Base-by-base conservation (phyloP, 345 rosid species). In the Aegle marmelos region DNA sequence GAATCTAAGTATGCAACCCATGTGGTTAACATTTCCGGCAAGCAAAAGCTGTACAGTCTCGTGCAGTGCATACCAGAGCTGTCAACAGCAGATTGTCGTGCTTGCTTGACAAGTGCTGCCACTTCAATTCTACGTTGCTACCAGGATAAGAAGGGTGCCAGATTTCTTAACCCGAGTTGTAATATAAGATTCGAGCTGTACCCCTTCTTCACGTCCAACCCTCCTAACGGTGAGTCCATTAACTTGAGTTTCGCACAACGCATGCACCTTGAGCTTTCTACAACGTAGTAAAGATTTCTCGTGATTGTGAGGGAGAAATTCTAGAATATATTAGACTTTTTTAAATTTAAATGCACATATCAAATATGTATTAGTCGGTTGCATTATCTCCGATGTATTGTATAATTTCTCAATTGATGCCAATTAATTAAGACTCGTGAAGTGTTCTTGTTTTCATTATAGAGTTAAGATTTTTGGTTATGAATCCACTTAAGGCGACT, bases 41-140 rank as follows among this genome's bases (percentile, higher is more conserved):
- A 0, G 1, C 17, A 17, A 6, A 72, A 17, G 0, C 22, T 83
- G 48, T 73, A 75, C 39, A 45, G 27, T 25, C 48, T 73, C 21
- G 85, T 63, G 21, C 79, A 85, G 61, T 79, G 87, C 81, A 77
- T 75, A 2, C 76, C 75, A 0, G 73, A 79, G 71, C 6, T 85
- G n/a, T 63, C 81, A 0, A 30, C 21, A 4, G 22, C 7, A 22
- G 63, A 57, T 5, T 85, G 83, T 33, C 2, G 2, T 4, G 48
- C 6, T 9, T 85, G 80, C 66, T 41, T 65, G 10, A 14, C 1
- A 0, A 16, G 21, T 17, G 75, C 76, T 7, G 24, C 36, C 16
- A 1, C 3, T 70, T 9, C 0, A 24, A 17, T 76, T 17, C 60
- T 24, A 11, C 6, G 0, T 7, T 9, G 41, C 28, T 36, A 11